Conservation (phyloP, 2,329 filamentous ascomycete species). For the Hypoxylon rubiginosum region DNA sequence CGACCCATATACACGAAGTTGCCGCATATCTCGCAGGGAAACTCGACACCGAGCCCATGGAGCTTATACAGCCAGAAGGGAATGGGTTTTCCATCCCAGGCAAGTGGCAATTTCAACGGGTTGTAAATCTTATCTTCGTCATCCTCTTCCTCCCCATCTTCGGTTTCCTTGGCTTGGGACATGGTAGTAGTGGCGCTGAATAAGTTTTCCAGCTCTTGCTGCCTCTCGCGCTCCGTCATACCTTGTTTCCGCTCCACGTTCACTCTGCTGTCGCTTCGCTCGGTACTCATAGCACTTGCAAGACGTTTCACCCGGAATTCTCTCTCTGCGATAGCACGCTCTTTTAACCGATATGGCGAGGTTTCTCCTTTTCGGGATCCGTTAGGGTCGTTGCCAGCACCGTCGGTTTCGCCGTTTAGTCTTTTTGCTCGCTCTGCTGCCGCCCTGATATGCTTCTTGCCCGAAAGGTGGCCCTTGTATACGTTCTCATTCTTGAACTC, state of each 20-base stretch:
- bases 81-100: slow-evolving; percentile 99
- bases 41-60: slow-evolving; percentile 94
- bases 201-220: slow-evolving; percentile 91
- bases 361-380: slow-evolving; percentile 47
- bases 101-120: slow-evolving; percentile 92
- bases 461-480: slow-evolving; percentile 87
- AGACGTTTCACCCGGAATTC: slow-evolving; percentile 87
- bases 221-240: slow-evolving; percentile 96
- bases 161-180: slow-evolving; percentile 61
- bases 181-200: slow-evolving; percentile 71
- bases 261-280: slow-evolving; percentile 88
- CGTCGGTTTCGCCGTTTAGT: slow-evolving; percentile 56
- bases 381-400: slow-evolving; percentile 40
- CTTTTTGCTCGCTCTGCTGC: slow-evolving; percentile 73
- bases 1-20: slow-evolving; percentile 99
- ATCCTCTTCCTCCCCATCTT: slow-evolving; percentile 78
- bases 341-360: slow-evolving; percentile 76
- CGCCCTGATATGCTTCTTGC: slow-evolving; percentile 93
- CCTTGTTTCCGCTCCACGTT: slow-evolving; percentile 97
- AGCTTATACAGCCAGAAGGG: slow-evolving; percentile 99
- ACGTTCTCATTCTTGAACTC: slow-evolving; percentile 97
- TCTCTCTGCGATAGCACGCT: slow-evolving; percentile 89
- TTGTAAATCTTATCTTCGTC: slow-evolving; percentile 95
- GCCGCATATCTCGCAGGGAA: slow-evolving; percentile 95
- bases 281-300: slow-evolving; percentile 84